Evolutionary conservation across 176 grass and related monocot genomes (phyloP).

Genomic region (Paspalum notatum): DNA sequence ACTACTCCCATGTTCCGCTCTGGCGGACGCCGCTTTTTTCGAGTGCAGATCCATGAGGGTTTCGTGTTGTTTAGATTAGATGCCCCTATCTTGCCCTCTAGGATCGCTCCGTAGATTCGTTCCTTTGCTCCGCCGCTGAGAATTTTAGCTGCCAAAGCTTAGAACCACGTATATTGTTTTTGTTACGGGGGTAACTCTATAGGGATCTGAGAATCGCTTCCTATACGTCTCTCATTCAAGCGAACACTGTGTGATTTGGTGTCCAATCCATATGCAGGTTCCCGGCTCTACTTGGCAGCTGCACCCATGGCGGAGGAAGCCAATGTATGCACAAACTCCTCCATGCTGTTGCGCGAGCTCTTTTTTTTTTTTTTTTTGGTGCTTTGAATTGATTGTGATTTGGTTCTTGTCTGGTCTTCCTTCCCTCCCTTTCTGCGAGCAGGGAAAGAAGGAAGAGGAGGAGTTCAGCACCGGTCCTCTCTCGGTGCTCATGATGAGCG

Average conservation of each 20-base stretch:
- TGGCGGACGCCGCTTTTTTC: neutral
- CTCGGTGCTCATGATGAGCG: conserved; percentile 68
- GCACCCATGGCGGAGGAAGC: conserved; percentile 50
- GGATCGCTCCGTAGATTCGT: no score
- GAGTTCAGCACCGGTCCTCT: conserved; percentile 75
- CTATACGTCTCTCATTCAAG: neutral
- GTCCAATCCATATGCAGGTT: conserved; percentile 9
- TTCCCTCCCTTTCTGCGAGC: neutral
- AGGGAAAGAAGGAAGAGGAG: conserved; percentile 76
- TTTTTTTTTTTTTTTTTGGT: neutral
- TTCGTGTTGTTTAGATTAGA: neutral
- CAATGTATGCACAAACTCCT: conserved; percentile 39
- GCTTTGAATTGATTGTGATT: neutral
- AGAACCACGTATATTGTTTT: neutral
- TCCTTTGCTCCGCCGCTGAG: neutral
- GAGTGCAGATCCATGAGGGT: neutral
- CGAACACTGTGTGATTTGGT: neutral
- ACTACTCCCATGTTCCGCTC: neutral
- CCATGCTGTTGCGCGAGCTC: neutral
- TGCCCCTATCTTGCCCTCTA: neutral
- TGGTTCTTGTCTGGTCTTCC: neutral
- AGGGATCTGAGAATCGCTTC: neutral
- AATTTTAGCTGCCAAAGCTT: neutral
- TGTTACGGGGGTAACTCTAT: neutral
- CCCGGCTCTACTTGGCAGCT: neutral